Evolutionary conservation across 2,329 filamentous ascomycete genomes (phyloP), one percentile per base, ranked within the genome.

Genomic region (Xylariaceae sp.): DNA sequence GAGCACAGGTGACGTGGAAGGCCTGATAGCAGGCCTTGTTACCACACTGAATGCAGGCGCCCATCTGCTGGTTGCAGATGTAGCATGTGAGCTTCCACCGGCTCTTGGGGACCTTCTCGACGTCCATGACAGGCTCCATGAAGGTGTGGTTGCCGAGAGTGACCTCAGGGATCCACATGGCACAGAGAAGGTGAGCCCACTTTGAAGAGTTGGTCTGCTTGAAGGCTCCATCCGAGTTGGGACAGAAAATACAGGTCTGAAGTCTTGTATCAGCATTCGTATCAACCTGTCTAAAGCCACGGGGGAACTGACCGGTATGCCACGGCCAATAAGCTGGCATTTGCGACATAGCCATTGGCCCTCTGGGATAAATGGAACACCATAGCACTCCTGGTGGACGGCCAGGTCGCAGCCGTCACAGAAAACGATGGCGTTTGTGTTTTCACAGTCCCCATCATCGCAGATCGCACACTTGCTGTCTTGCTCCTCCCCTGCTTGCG

Each of bases 381-480:
- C 92, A 55, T 98, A 98, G 60, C 92, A 98, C 64, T 98, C 92
- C 59, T 98, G 92, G 59, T 98, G 92, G 8, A 98, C 92, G 3
- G 92, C 92, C 32, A 98, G 68, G 60, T 98, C 93, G 60, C 92
- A 98, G 3, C 92, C 92, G 56, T 98, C 92, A 57, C 92, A 98
- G 55, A 98, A 98, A 15, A 98, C 92, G 52, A 98, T 98, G 1
- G 92, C 92, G 54, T 98, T 98, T 15, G 92, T 93, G 58, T 98
- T 98, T 62, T 98, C 92, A 54, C 92, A 98, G 55, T 98, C 92
- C n/a, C 92, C 92, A 53, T 98, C 92, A 55, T 98, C 92, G 56
- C 92, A 98, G 37, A 98, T 93, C 15, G 87, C 89, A 56, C 92
- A 98, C 59, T 94, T 96, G 49, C 83, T 94, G 59, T 98, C 92